phyloP scores from a whole-genome alignment of 257 asterid species.

The Scutellaria minor region DNA sequence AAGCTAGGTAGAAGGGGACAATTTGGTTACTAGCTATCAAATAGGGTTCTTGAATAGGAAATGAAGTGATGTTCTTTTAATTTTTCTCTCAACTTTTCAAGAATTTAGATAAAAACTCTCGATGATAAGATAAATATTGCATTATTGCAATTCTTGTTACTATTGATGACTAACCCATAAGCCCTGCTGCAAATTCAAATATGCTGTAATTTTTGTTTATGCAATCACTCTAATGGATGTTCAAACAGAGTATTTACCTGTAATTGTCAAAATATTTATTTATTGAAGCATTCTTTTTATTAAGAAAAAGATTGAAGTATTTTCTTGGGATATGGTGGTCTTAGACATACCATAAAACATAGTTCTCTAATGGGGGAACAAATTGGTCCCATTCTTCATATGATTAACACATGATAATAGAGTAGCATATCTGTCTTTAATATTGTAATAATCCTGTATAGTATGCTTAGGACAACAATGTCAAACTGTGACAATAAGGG shows the following conservation, averaged over 20 bases:
- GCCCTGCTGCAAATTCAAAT: too few relatives aligned
- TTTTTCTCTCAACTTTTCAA: slow-evolving; percentile 10
- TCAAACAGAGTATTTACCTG: background rate
- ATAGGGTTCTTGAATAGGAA: background rate
- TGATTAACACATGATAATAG: slow-evolving; percentile 40
- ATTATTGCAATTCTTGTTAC: slow-evolving; percentile 6
- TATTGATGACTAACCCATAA: background rate
- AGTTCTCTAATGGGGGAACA: slow-evolving; percentile 44
- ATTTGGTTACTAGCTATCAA: slow-evolving; percentile 32
- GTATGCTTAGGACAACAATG: slow-evolving; percentile 35
- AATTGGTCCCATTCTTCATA: slow-evolving; percentile 48
- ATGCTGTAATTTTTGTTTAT: too few relatives aligned
- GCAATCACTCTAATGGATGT: background rate
- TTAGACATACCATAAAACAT: slow-evolving; percentile 45
- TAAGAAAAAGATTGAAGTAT: background rate
- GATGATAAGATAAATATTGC: background rate
- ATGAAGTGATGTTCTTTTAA: slow-evolving; percentile 11
- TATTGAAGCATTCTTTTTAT: too few relatives aligned
- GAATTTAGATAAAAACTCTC: background rate
- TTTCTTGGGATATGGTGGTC: slow-evolving; percentile 39
- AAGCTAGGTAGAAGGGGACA: slow-evolving; percentile 42
- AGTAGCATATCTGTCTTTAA: slow-evolving; percentile 28
- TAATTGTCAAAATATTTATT: too few relatives aligned
- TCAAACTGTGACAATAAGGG: slow-evolving; percentile 29
- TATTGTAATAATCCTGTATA: slow-evolving; percentile 28